Evolutionary conservation across 257 asterid genomes (phyloP).

Genomic region (Dorcoceras hygrometricum): DNA sequence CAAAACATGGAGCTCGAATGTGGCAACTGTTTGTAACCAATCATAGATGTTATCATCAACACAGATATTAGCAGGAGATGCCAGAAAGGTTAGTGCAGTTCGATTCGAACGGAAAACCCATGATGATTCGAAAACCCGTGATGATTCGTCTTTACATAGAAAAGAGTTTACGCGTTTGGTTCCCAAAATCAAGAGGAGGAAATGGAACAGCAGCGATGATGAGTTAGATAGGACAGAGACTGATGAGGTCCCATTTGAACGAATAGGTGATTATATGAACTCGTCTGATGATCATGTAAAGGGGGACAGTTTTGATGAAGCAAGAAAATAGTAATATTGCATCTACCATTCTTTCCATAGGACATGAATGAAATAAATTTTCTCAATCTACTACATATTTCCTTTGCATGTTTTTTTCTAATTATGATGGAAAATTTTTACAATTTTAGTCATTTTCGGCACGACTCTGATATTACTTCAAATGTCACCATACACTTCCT

Average conservation of each 20-base stretch:
- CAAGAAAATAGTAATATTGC: constrained; percentile 33
- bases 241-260: constrained; percentile 35
- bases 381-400: no score
- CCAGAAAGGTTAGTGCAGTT: constrained; percentile 91
- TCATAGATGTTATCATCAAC: constrained; percentile 22
- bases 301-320: constrained; percentile 48
- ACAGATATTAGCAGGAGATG: constrained; percentile 96
- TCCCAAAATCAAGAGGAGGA: constrained; percentile 73
- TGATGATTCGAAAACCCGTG: constrained; percentile 49
- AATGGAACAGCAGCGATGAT: constrained; percentile 37
- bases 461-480: no score
- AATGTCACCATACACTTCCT: no score
- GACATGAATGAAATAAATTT: no score
- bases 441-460: no score
- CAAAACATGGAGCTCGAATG: neutral
- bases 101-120: constrained; percentile 70
- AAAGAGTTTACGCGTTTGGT: constrained; percentile 50
- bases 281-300: constrained; percentile 39
- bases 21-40: constrained; percentile 5
- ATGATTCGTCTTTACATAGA: constrained; percentile 41
- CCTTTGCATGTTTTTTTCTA: no score
- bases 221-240: constrained; percentile 37
- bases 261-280: constrained; percentile 7
- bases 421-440: no score
- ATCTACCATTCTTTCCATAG: constrained; percentile 4